Evolutionary conservation across 2,329 filamentous ascomycete species (phyloP).

Genomic region (Zarea fungicola): DNA sequence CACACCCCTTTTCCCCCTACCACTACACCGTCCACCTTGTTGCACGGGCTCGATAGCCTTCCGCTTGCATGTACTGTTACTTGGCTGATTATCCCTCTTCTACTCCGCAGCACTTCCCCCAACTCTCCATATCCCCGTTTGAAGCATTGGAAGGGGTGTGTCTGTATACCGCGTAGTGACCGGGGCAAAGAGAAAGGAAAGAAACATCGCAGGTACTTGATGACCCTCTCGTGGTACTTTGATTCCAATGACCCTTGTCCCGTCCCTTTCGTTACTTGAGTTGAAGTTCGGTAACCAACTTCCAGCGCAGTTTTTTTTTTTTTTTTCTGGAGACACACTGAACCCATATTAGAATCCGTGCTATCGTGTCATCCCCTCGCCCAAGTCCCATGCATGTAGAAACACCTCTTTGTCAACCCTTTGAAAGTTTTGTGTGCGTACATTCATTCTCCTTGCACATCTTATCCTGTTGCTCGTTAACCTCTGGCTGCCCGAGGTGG

Average conservation of each 20-base stretch:
- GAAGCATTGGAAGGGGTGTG: neutral
- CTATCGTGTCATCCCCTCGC: too few species aligned
- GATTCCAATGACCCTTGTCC: neutral
- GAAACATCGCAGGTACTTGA: conserved; percentile 7
- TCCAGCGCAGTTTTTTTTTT: too few species aligned
- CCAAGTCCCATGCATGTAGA: too few species aligned
- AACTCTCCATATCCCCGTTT: too few species aligned
- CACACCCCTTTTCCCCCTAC: neutral
- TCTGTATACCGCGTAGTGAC: neutral
- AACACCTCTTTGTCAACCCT: too few species aligned
- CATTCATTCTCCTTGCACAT: too few species aligned
- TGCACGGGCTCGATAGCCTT: too few species aligned
- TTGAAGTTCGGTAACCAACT: neutral
- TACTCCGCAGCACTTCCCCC: too few species aligned
- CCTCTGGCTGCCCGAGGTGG: neutral
- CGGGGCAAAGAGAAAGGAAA: neutral
- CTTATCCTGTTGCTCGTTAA: neutral
- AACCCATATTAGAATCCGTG: too few species aligned
- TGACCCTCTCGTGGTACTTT: neutral
- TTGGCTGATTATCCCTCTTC: neutral
- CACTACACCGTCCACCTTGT: too few species aligned
- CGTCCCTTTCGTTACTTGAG: neutral
- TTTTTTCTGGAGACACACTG: too few species aligned
- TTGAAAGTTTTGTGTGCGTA: too few species aligned
- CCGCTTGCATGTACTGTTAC: conserved; percentile 12